Evolutionary conservation across 2,329 filamentous ascomycete genomes (phyloP), one percentile per base, ranked within the genome.

Genomic region (Botryotinia narcissicola): DNA sequence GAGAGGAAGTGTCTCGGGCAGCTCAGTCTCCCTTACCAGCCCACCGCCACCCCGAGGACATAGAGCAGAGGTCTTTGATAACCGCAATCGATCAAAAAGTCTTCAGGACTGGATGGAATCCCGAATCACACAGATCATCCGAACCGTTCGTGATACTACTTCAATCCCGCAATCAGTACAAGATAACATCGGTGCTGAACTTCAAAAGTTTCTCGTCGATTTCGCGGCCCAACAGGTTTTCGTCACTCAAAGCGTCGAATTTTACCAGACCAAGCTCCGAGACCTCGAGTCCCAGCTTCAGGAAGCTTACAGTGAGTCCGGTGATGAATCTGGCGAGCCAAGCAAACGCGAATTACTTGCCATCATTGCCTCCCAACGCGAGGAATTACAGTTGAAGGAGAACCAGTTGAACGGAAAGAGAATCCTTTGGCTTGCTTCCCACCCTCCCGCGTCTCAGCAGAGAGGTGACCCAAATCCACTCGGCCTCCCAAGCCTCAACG

Each of bases 321-420:
- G 22, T 3, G 42, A 32, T 60, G 42, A 73, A 10, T 29, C 35
- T 54, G 64, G 64, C 37, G 35, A 68, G 9, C 46, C 35, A 29
- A 40, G 22, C n/a, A 51, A 51, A 32, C n/a, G 35, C 10, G 63
- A 73, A 20, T 40, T 73, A 29, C 48, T 69, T 44, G 37, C 40
- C 14, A 68, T 60, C 4, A 73, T 73, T 14, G 29, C 40, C 10
- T 40, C 35, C 3, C 71, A 73, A 14, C 64, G 57, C 20, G 71
- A 73, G 54, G 63, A 73, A 9, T 67, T 73, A 22, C 63, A 73
- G 22, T 40, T 73, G 32, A 73, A 73, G 16, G 71, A 73, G 6
- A 68, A 73, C 4, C 71, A 73, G 10, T 32, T 73, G 0, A 73
- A 73, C 16, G 71, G 71, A 42, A 73, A 73, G 62, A 35, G 71